Base-by-base conservation (phyloP, 805 yeast species). In the Candida insectalens region DNA sequence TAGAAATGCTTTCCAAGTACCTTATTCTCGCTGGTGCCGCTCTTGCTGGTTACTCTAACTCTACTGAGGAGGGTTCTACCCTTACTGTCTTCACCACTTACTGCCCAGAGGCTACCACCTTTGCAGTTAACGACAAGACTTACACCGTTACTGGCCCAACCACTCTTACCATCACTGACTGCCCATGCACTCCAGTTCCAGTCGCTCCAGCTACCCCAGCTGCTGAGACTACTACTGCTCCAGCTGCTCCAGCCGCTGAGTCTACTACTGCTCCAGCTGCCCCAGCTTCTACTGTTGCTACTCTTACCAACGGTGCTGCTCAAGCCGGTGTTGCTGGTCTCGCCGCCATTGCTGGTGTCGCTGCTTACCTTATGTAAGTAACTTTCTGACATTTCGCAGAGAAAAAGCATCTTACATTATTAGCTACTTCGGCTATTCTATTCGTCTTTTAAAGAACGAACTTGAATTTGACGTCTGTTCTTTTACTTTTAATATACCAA, bases 111-210 rank as follows among this genome's bases (percentile, higher is more conserved):
- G 62, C 94, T 34, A 83, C 94, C 49, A 61, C 69, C 40, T 50
- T 83, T 40, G 67, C 65, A 44, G 73, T 76, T 59, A 77, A 76
- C 71, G 69, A 68, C 67, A 56, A 57, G 57, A 80, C 89, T 54
- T 70, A 74, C 74, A 74, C 81, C 45, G 85, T 79, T 55, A 74
- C 88, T 41, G 77, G 59, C 50, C 76, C 89, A 41, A 80, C 89
- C 58, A 83, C 94, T 47, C 61, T 83, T 51, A 83, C 92, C 59
- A 70, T 83, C 73, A 80, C 94, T 51, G 79, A 83, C 69, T 77
- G 83, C 62, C 88, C 88, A 57, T 83, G 94, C 69, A 81, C 89
- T 54, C 13, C 23, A 7, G 51, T 75, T 52, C 47, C 49, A 33
- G 32, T 40, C 40, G 47, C 57, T 32, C 36, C 49, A 37, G 42